A percentile compares a stretch with the other conserved stretches of the same genome.
Evolutionary conservation across 2,329 filamentous ascomycete genomes (phyloP).

Genomic region (Sporothrix brunneoviolacea): DNA sequence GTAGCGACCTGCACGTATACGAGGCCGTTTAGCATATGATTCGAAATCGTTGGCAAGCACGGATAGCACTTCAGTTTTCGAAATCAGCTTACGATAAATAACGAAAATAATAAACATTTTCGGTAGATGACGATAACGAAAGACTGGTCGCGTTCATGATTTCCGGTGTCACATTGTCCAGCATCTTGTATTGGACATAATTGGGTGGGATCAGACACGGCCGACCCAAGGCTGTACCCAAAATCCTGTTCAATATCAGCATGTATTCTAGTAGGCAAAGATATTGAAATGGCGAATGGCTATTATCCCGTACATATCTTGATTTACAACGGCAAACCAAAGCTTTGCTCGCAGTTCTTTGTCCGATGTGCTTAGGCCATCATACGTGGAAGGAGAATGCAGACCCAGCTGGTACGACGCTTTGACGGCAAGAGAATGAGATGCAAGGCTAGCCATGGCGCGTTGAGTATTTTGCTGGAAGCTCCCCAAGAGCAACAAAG

Average conservation of each 20-base stretch:
- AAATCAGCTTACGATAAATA: slow-evolving; percentile 7
- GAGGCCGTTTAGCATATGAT: background rate
- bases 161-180: slow-evolving; percentile 2
- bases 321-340: slow-evolving; percentile 28
- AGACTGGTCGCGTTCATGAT: background rate
- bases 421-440: slow-evolving; percentile 27
- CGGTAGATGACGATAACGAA: background rate
- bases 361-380: slow-evolving; percentile 19
- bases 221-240: slow-evolving; percentile 20
- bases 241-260: slow-evolving; percentile 9
- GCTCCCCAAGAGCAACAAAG: slow-evolving; percentile 26
- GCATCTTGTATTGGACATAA: slow-evolving; percentile 10
- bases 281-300: background rate
- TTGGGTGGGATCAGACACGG: slow-evolving; percentile 18
- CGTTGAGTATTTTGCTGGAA: slow-evolving; percentile 31
- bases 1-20: slow-evolving; percentile 8
- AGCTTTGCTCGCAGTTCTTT: slow-evolving; percentile 24
- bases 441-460: slow-evolving; percentile 27
- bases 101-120: slow-evolving; percentile 10
- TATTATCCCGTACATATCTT: slow-evolving; percentile 20
- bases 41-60: no score
- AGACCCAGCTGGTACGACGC: slow-evolving; percentile 29
- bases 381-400: slow-evolving; percentile 26
- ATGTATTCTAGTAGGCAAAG: background rate
- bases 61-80: no score